Evolutionary conservation across 2,329 filamentous ascomycete species (phyloP), one percentile per base, ranked within the genome.

Genomic region (Sarocladium oryzae): DNA sequence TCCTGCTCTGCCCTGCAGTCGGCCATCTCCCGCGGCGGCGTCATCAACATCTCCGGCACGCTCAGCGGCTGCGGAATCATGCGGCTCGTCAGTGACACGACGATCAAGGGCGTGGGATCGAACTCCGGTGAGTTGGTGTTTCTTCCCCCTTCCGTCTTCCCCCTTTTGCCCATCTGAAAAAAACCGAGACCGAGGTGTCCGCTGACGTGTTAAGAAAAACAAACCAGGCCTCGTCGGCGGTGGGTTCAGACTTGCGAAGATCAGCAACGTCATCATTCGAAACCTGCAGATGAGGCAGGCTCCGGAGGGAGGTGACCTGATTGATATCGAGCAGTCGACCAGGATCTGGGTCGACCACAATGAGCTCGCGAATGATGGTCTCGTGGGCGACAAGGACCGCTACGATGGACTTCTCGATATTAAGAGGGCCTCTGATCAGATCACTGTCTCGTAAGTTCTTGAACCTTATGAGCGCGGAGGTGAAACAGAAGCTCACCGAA

Each of bases 251-350:
- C 64, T 80, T 56, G 74, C 73, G 61, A 60, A 66, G 33, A 66
- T 63, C 16, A 69, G 60, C 52, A 81, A 81, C 57, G 76, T 81
- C 49, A 79, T 81, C 54, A 62, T 81, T 50, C 75, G 73, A 49
- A 81, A 82, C 65, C 60, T 82, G 23, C 72, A 73, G 55, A 69
- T 78, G 55, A 60, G 67, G 55, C 71, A 76, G 53, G 70, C 78
- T 7, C 66, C 70, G 20, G 62, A 67, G 23, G 63, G 67, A 48
- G 73, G 73, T 38, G 78, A 82, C 60, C 70, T 75, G 40, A 68
- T 82, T 53, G 69, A 70, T 20, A 66, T 78, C 9, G 69, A 79
- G 57, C 56, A 60, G 3, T 64, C 69, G 6, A 68, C 60, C n/a
- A 73, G 75, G 55, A 68, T 82, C 49, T 73, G 71, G 70, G 57